phyloP scores from a whole-genome alignment of 345 rosid genomes.

The Eucalyptus camaldulensis region DNA sequence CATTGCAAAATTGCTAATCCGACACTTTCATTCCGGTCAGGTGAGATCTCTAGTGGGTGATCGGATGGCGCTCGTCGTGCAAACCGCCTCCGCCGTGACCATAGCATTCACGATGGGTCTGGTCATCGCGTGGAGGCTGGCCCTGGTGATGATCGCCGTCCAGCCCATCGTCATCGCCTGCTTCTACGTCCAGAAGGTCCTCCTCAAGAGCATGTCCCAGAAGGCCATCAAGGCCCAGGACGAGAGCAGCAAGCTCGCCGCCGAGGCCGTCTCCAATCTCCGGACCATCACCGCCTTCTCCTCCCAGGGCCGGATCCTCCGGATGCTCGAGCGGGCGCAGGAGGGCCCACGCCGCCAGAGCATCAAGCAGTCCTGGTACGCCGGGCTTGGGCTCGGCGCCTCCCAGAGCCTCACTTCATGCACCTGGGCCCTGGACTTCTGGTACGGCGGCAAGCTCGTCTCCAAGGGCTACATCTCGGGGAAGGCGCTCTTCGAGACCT shows the following conservation, averaged over 20 bases:
- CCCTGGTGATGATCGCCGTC: slow-evolving; percentile 35
- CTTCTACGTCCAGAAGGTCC: slow-evolving; percentile 24
- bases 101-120: slow-evolving; percentile 37
- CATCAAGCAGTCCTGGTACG: slow-evolving; percentile 39
- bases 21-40: background rate
- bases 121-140: slow-evolving; percentile 32
- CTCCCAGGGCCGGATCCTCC: slow-evolving; percentile 21
- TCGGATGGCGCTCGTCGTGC: slow-evolving; percentile 25
- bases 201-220: slow-evolving; percentile 34
- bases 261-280: slow-evolving; percentile 39
- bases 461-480: slow-evolving; percentile 27
- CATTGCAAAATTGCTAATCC: background rate
- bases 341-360: slow-evolving; percentile 23
- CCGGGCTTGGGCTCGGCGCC: slow-evolving; percentile 22
- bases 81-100: slow-evolving; percentile 17
- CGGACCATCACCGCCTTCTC: slow-evolving; percentile 26
- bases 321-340: slow-evolving; percentile 26
- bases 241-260: slow-evolving; percentile 56
- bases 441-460: slow-evolving; percentile 65
- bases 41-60: slow-evolving; percentile 58
- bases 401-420: slow-evolving; percentile 25
- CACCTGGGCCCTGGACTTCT: slow-evolving; percentile 49
- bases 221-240: slow-evolving; percentile 52
- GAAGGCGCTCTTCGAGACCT: slow-evolving; percentile 44
- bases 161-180: slow-evolving; percentile 22